Conservation (phyloP, 495 filamentous ascomycete species). For the Schizothecium vesticola region DNA sequence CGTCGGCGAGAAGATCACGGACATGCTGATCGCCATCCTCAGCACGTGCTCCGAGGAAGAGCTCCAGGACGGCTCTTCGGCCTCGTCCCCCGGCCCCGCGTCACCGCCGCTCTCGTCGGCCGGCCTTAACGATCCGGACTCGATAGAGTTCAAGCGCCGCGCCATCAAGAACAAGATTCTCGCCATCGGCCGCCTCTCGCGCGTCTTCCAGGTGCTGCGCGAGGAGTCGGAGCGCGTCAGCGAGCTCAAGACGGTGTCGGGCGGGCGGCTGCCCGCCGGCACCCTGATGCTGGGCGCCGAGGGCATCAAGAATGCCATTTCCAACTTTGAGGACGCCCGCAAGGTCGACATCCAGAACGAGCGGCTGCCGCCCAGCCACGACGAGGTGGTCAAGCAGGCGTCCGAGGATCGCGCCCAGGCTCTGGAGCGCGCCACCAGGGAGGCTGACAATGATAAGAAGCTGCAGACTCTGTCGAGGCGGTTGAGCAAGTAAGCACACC, state of each 20-base stretch:
- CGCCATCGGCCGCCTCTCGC: conserved; percentile 91
- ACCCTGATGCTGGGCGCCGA: conserved; percentile 97
- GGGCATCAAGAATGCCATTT: conserved; percentile 98
- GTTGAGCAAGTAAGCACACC: conserved; percentile 83
- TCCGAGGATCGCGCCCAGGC: conserved; percentile 76
- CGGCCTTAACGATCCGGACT: conserved; percentile 62
- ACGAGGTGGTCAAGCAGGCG: conserved; percentile 76
- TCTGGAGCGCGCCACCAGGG: conserved; percentile 71
- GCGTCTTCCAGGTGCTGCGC: conserved; percentile 96
- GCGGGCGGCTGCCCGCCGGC: conserved; percentile 86
- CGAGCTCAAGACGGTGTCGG: conserved; percentile 93
- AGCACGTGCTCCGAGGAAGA: conserved; percentile 98
- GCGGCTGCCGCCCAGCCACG: conserved; percentile 81
- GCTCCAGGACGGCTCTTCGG: conserved; percentile 65
- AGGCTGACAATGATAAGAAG: conserved; percentile 87
- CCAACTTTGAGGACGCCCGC: conserved; percentile 92
- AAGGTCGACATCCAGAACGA: conserved; percentile 98
- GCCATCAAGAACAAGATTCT: conserved; percentile 99
- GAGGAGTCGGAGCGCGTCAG: conserved; percentile 96
- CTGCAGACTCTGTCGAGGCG: conserved; percentile 79
- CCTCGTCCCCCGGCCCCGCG: conserved; percentile 55
- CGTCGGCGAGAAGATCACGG: conserved; percentile 98
- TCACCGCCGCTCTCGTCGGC: conserved; percentile 58
- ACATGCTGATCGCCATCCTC: conserved; percentile 98
- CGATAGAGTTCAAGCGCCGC: conserved; percentile 83